Base-by-base conservation (phyloP, 1,284 basidiomycete genomes). In the Tilletia horrida region DNA sequence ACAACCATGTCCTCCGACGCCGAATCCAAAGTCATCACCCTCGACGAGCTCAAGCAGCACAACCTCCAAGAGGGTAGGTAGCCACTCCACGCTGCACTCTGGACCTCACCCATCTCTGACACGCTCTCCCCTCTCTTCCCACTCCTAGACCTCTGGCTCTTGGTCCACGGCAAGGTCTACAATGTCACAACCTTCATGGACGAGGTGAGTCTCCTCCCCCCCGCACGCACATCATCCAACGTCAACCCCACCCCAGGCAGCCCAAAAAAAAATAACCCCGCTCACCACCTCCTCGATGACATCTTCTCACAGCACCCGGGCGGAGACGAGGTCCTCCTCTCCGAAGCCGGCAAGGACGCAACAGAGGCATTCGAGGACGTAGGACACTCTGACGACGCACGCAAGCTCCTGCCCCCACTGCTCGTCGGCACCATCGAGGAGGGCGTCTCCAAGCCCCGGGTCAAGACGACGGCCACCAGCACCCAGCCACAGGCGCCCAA, bases 351-450 rank as follows among this genome's bases (percentile, higher is more conserved):
- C 89, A 85, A 81, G 91, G 94, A 98, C 83, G 93, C 93, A 31
- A 96, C 95, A 52, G 96, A 98, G 83, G 93, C 95, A 13, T 99
- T 98, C 80, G 96, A 98, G 85, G 96, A 98, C 83, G 94, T 98
- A 62, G 95, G 96, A 55, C 95, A 98, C 87, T 97, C 94, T 18
- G 96, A 98, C 80, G 96, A 98, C 84, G 96, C 95, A 18, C 89
- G 95, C 69, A 89, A 86, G n/a, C 87, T 96, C 71, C 86, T 99
- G 67, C 87, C 88, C n/a, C 77, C 81, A 48, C 82, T 84, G 74
- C 76, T 79, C 62, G 82, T 83, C 31, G 83, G 70, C 87, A 84
- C 77, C 86, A 94, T 88, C 50, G 76, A 76, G 59, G 78, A 76
- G 65, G 72, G 72, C 59, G 73, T 71, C 27, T n/a, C 13, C 18